A percentile compares a stretch with the other conserved stretches of the same genome.
Conservation (phyloP, 1,139 yeast species). For the Zygoascus meyerae region DNA sequence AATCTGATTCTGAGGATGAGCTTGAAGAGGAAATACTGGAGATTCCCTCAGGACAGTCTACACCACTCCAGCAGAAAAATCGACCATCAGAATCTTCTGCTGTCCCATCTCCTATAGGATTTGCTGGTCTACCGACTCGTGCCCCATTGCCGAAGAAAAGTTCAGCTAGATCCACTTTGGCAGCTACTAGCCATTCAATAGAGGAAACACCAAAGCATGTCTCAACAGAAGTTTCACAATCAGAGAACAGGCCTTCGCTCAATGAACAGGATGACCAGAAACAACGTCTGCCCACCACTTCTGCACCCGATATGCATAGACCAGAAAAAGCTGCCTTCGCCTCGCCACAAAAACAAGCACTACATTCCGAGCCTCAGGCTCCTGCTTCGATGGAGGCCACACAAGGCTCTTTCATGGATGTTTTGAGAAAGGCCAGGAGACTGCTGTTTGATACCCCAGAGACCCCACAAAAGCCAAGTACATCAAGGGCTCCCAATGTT, state of each 20-base stretch:
- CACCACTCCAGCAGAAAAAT: background rate
- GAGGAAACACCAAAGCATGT: too few species aligned
- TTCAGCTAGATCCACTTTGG: constrained; percentile 20
- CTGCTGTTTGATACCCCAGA: constrained; percentile 21
- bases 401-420: constrained; percentile 14
- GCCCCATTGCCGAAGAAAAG: constrained; percentile 41
- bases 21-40: too few species aligned
- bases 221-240: too few species aligned
- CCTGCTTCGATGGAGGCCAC: background rate
- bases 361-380: background rate
- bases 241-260: too few species aligned
- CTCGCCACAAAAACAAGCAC: too few species aligned
- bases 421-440: constrained; percentile 24
- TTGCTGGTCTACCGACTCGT: constrained; percentile 42
- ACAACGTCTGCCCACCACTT: too few species aligned
- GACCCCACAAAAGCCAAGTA: background rate
- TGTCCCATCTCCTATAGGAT: constrained; percentile 31
- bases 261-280: too few species aligned
- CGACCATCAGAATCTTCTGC: constrained; percentile 13
- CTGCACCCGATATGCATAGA: too few species aligned
- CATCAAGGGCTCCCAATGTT: background rate
- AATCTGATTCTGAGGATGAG: too few species aligned
- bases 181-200: background rate
- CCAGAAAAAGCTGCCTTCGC: too few species aligned
- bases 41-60: background rate